Percentiles rank a stretch among this genome's conserved stretches.
phyloP scores from a whole-genome alignment of 257 asterid genomes.

The Schizonepeta tenuifolia region DNA sequence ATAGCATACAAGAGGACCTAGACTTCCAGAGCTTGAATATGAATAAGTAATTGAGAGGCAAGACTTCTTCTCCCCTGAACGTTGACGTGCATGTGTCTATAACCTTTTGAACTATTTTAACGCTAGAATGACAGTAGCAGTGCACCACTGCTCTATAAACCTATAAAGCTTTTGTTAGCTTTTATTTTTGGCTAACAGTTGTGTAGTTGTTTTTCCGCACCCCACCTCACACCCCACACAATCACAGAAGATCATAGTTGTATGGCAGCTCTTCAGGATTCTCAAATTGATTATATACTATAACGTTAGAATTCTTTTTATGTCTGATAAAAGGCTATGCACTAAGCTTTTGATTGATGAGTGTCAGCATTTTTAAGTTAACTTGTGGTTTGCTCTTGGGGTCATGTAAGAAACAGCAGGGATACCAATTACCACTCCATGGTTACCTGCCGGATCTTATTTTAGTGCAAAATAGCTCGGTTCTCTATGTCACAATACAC shows the following conservation, averaged over 20 bases:
- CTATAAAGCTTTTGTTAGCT: neutral
- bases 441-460: neutral
- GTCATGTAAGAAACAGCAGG: neutral
- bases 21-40: conserved; percentile 1
- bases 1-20: conserved; percentile 12
- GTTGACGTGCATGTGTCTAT: neutral
- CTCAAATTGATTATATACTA: neutral
- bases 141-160: neutral
- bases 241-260: neutral
- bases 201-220: neutral
- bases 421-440: neutral
- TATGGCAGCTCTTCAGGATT: neutral
- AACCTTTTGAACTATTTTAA: neutral
- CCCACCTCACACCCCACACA: neutral
- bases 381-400: neutral
- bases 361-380: neutral
- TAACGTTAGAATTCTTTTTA: neutral
- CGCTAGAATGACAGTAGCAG: conserved; percentile 7
- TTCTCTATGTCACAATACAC: neutral
- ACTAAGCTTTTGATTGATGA: neutral
- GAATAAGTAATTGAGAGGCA: conserved; percentile 6
- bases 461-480: neutral
- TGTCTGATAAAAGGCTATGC: neutral
- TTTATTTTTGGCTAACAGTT: neutral
- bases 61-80: neutral